phyloP scores from a whole-genome alignment of 805 yeast genomes.

The Suhomyces vadensis region DNA sequence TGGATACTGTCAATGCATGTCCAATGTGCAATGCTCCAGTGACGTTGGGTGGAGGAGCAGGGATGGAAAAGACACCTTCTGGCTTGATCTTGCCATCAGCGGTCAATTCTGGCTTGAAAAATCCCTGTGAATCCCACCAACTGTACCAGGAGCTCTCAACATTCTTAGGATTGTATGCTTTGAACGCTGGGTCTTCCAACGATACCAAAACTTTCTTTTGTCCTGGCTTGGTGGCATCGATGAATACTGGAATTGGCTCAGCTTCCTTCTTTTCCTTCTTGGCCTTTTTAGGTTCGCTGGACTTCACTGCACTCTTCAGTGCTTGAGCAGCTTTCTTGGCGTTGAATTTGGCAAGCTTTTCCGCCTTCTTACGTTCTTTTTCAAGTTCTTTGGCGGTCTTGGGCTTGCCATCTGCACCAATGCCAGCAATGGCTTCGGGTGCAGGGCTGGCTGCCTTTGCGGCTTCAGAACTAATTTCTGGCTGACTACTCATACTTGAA shows the following conservation, averaged over 20 bases:
- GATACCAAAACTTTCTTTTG: slow-evolving; percentile 87
- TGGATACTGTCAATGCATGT: slow-evolving; percentile 92
- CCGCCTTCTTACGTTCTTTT: slow-evolving; percentile 85
- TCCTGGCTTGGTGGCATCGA: slow-evolving; percentile 82
- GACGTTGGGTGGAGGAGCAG: slow-evolving; percentile 99
- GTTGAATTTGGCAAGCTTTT: slow-evolving; percentile 80
- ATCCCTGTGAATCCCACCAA: slow-evolving; percentile 93
- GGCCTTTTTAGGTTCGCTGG: slow-evolving; percentile 54
- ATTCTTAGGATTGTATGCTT: slow-evolving; percentile 88
- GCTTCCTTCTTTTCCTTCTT: slow-evolving; percentile 66
- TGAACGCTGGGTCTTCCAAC: slow-evolving; percentile 88
- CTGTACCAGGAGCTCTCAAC: slow-evolving; percentile 97
- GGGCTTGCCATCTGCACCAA: slow-evolving; percentile 33
- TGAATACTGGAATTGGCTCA: slow-evolving; percentile 80
- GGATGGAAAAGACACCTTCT: slow-evolving; percentile 84
- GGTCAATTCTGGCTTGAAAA: slow-evolving; percentile 83
- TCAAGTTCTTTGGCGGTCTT: slow-evolving; percentile 82
- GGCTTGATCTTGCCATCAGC: slow-evolving; percentile 74
- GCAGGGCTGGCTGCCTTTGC: slow-evolving; percentile 12
- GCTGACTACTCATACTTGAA: slow-evolving; percentile 12
- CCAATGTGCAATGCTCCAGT: slow-evolving; percentile 99
- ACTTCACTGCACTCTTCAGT: slow-evolving; percentile 32
- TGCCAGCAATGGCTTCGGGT: slow-evolving; percentile 18
- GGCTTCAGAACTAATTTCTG: slow-evolving; percentile 10
- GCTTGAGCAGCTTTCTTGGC: slow-evolving; percentile 73